phyloP scores from a whole-genome alignment of 2,329 filamentous ascomycete genomes.

The Aspergillus fischeri region DNA sequence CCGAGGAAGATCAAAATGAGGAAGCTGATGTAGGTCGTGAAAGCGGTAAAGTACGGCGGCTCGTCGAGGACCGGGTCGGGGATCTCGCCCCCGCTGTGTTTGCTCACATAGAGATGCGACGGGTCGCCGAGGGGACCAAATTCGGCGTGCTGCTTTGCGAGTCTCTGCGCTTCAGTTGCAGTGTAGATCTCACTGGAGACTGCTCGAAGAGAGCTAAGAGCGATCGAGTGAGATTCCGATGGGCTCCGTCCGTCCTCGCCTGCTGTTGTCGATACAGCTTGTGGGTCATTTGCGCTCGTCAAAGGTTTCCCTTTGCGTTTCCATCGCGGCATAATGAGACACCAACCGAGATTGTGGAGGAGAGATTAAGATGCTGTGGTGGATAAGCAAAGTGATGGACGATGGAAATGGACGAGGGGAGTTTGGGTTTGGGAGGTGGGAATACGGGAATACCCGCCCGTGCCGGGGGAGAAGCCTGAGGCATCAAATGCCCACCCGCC shows the following conservation, averaged over 20 bases:
- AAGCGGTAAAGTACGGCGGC: constrained; percentile 85
- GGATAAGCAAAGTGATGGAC: background rate
- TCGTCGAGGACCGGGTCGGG: constrained; percentile 70
- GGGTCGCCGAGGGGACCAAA: constrained; percentile 68
- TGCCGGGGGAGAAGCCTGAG: background rate
- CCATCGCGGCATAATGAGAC: constrained; percentile 17
- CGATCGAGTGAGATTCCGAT: constrained; percentile 3
- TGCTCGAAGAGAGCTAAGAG: constrained; percentile 14
- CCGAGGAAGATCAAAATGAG: constrained; percentile 88
- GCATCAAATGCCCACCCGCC: background rate
- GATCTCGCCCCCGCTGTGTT: constrained; percentile 72
- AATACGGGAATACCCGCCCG: background rate
- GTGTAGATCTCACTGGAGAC: constrained; percentile 6
- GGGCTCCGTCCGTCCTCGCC: constrained; percentile 3
- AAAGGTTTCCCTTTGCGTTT: constrained; percentile 16
- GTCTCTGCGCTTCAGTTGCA: constrained; percentile 6
- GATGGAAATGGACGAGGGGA: background rate
- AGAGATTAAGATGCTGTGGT: background rate
- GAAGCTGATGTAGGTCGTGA: constrained; percentile 96
- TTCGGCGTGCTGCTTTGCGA: constrained; percentile 57
- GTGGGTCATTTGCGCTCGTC: background rate
- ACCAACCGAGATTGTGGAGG: background rate
- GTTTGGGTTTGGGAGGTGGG: background rate
- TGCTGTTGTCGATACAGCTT: background rate
- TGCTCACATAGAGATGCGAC: constrained; percentile 78